Evolutionary conservation across 23 red algal genomes (phyloP), one percentile per base, ranked within the genome.

Genomic region (Agarophyton chilense): DNA sequence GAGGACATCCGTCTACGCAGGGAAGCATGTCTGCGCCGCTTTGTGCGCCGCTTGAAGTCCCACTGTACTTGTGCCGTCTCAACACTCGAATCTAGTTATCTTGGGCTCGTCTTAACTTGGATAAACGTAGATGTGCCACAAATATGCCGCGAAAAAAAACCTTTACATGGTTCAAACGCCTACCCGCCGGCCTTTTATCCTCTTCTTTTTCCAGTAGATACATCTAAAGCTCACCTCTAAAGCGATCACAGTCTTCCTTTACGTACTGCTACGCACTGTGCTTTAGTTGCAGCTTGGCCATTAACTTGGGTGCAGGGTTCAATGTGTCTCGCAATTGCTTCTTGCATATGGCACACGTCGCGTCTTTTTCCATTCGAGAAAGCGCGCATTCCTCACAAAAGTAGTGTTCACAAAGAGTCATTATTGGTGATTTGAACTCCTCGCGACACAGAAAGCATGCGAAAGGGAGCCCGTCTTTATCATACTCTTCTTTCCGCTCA

Each of bases 381-480:
- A 91, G 47, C 22, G 88, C 94, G 61, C 94, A 96, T 52, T 64
- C 64, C 46, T 96, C 94, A 43, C 94, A 96, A 54, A 86, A 96
- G 78, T 96, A 96, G 67, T 96, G 94, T 21, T 83, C 77, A 57
- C 94, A 96, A 4, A 84, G 61, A 82, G 86, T 96, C 54, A 92
- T 86, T 19, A 96, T 36, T 18, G 86, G 84, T 9, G 66, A 47
- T 40, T 71, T 81, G 58, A 89, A 96, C 47, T 73, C 41, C 24
- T 77, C 60, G 7, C 94, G 55, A 63, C 94, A 96, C 3, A 91
- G 80, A 91, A 83, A 86, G 71, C 94, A 96, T 74, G 94, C 94
- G 70, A 96, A 96, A 43, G 94, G 94, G 42, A 96, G 85, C 11
- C 79, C 92, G n/a, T 79, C 68, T 21, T 80, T 52, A 32, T 90